Evolutionary conservation across 306 rosid genomes (phyloP).

Genomic region (Citrullus colocynthis): DNA sequence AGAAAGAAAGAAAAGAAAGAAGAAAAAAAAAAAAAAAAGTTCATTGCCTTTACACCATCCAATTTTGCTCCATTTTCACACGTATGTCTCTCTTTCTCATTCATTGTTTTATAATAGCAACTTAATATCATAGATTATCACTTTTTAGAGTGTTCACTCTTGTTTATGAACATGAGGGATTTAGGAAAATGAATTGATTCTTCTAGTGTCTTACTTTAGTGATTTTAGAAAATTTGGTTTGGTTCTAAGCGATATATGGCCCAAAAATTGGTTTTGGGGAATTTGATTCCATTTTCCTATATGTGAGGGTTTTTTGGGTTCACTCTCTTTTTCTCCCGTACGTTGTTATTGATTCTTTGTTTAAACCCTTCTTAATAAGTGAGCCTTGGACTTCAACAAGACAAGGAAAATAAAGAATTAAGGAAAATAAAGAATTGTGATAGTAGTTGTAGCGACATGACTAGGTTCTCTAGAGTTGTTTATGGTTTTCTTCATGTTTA

Average conservation of each 20-base stretch:
- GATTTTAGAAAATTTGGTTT: not conserved
- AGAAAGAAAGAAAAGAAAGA: too few relatives aligned
- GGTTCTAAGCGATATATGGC: not conserved
- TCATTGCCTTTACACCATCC: not conserved
- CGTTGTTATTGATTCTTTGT: conserved; percentile 18
- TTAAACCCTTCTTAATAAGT: conserved; percentile 27
- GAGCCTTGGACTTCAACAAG: conserved; percentile 38
- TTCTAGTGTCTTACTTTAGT: conserved; percentile 8
- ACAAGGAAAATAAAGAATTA: conserved; percentile 14
- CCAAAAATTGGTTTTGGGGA: conserved; percentile 8
- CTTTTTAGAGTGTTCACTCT: not conserved
- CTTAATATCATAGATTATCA: not conserved
- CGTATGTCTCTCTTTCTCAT: conserved; percentile 12
- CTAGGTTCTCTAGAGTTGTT: too few relatives aligned
- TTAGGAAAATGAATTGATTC: not conserved
- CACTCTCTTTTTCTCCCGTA: conserved; percentile 15
- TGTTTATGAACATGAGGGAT: conserved; percentile 8
- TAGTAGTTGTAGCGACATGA: too few relatives aligned
- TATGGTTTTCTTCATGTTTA: too few relatives aligned
- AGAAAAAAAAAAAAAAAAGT: too few relatives aligned
- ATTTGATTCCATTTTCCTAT: not conserved
- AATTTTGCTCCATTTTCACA: not conserved
- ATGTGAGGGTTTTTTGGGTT: conserved; percentile 1
- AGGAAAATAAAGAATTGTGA: too few relatives aligned
- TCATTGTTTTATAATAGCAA: not conserved